Percentiles rank a stretch among this genome's conserved stretches.
phyloP scores from a whole-genome alignment of 1,284 basidiomycete genomes.

The Microbotryum saponariae region DNA sequence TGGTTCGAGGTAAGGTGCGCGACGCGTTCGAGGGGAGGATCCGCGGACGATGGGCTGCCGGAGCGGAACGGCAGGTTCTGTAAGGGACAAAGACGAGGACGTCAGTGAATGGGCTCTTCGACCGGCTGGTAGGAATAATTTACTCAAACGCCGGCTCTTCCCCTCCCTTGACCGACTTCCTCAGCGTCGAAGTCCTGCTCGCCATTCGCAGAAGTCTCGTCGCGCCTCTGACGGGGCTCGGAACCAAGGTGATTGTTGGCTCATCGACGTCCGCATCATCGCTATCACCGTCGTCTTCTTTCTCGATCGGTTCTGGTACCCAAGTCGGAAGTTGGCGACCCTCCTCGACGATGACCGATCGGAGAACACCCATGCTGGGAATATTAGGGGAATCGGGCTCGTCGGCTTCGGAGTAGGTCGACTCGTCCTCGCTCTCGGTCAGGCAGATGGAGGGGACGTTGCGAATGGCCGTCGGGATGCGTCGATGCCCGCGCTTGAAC shows the following conservation, averaged over 20 bases:
- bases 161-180: background rate
- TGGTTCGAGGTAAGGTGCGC: background rate
- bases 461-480: constrained; percentile 28
- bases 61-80: background rate
- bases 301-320: constrained; percentile 1
- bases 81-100: background rate
- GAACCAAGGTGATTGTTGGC: constrained; percentile 22
- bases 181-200: constrained; percentile 2
- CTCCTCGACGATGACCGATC: constrained; percentile 13
- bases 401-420: constrained; percentile 5
- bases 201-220: background rate
- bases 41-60: background rate
- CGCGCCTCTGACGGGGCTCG: background rate
- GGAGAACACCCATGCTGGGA: constrained; percentile 13
- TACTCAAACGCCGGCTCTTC: background rate
- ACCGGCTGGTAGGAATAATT: background rate
- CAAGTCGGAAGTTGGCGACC: constrained; percentile 22
- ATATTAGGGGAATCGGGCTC: background rate
- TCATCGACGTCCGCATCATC: constrained; percentile 21
- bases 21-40: background rate
- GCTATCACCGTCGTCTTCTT: constrained; percentile 2
- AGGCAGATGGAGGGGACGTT: constrained; percentile 21
- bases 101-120: background rate
- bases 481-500: constrained; percentile 23
- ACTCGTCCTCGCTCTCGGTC: constrained; percentile 17